Base-by-base conservation (phyloP, 78 protist genomes). In the Dictyostelium intermedium region DNA sequence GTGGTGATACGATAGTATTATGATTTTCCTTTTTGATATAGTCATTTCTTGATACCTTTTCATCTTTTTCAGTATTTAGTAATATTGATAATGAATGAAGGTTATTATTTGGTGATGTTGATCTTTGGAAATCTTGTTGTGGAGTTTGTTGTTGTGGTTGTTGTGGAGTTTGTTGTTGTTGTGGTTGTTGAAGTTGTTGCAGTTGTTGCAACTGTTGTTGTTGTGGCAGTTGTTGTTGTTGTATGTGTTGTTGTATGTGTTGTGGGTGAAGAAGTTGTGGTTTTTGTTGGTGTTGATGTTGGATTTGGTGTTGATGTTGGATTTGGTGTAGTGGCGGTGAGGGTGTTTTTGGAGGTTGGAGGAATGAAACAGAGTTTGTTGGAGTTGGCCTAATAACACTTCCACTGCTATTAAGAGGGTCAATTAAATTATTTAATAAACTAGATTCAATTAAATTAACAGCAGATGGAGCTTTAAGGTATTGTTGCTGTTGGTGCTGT, bases 41-140 rank as follows among this genome's bases (percentile, higher is more conserved):
- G 5, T 79, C 84, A 50, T 79, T 63, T 47, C 84, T 41, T 27
- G 84, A 53, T 79, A 79, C 30, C 50, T 53, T 79, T 50, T 79
- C 84, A 47, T 79, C 84, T 30, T 79, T 45, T 47, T 79, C 84
- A 10, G 84, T 79, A 47, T 79, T 41, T 41, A 79, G 16, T 47
- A 79, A 30, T 14, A 39, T 45, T 5, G 84, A 79, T 14, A 79
- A 20, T 1, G 84, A 79, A 47, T 79, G 84, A 2, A 23, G 69
- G 32, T 63, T 53, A 53, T 53, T 63, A 14, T 63, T 63, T 63
- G 73, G 73, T 25, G 73, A 63, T n/a, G 7, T n/a, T 63, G 73
- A 63, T 63, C 73, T 63, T 63, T 23, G 73, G 5, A n/a, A 2
- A 3, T 63, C 32, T 25, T 63, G 32, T 25, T 63, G 34, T 20